Base-by-base conservation (phyloP, 2,329 filamentous ascomycete genomes). In the Grosmannia clavigera region DNA sequence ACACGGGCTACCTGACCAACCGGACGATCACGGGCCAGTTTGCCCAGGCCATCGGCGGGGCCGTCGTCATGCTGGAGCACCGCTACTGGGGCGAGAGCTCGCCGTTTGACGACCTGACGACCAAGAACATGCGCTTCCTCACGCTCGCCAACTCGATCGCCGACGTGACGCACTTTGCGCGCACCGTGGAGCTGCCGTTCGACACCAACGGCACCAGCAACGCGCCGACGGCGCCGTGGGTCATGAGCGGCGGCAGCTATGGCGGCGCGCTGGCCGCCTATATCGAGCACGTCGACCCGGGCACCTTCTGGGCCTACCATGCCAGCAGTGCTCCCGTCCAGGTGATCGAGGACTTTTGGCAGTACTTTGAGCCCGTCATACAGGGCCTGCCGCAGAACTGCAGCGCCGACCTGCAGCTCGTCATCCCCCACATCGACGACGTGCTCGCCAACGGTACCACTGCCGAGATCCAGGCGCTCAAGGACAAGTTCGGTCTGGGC, bases 281-380 rank as follows among this genome's bases (percentile, higher is more conserved):
- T 80, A 74, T 76, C 4, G 76, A 76, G 29, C 70, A 72, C 14
- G 70, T 76, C 19, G 74, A 76, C 11, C 79, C 80, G 0, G 81
- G 78, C n/a, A 82, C 79, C 0, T 80, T 79, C 68, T 83, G 80
- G 80, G 79, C 79, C 0, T 83, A 82, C 66, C 78, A 80, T 63
- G 76, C 79, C 25, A 79, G 78, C 12, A 81, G 78, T 66, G 81
- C 78, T 1, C 77, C 80, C 1, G 81, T 83, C 0, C 68, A 83
- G 68, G 72, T 77, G 0, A 71, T 82, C 25, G 70, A 72, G 9
- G 74, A 78, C 57, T 79, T 82, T 65, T 83, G 78, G 78, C 72
- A 76, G 66, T 83, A 83, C 65, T 83, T 81, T 66, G 69, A 72
- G 10, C 80, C 81, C 0, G 71, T 82, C 4, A 75, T 77, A 61